Conservation (phyloP, 73 alveolate genomes). For the Diophrys appendiculata region DNA sequence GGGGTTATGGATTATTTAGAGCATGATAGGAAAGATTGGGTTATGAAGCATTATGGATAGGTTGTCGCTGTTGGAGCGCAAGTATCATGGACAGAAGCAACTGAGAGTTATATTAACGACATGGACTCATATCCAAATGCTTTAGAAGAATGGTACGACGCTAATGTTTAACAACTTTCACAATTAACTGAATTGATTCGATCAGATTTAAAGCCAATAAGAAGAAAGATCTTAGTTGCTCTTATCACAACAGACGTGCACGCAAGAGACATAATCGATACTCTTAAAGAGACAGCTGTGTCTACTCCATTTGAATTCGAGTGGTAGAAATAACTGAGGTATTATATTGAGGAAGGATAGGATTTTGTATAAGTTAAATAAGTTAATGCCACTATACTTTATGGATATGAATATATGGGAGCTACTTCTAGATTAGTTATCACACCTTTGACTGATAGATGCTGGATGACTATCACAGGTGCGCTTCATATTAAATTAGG, state of each 20-base stretch:
- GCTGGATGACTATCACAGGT: slow-evolving; percentile 97
- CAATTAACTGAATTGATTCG: slow-evolving; percentile 77
- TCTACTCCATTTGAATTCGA: slow-evolving; percentile 67
- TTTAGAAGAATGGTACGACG: slow-evolving; percentile 17
- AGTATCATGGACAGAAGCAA: slow-evolving; percentile 42
- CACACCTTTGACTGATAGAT: slow-evolving; percentile 96
- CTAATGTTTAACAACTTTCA: slow-evolving; percentile 15
- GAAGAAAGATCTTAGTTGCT: slow-evolving; percentile 88
- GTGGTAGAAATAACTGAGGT: slow-evolving; percentile 88
- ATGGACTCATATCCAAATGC: slow-evolving; percentile 27
- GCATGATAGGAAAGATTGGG: slow-evolving; percentile 54
- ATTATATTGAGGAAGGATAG: slow-evolving; percentile 88
- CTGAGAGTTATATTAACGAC: slow-evolving; percentile 40
- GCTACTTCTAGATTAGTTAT: slow-evolving; percentile 94
- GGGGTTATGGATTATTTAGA: slow-evolving; percentile 52
- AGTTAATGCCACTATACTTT: slow-evolving; percentile 79
- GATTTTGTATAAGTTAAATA: slow-evolving; percentile 75
- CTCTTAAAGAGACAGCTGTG: slow-evolving; percentile 40
- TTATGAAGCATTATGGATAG: slow-evolving; percentile 39
- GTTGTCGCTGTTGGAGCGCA: slow-evolving; percentile 49
- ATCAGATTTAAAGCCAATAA: slow-evolving; percentile 78
- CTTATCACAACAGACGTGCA: slow-evolving; percentile 96
- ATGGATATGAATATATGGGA: slow-evolving; percentile 98
- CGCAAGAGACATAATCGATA: slow-evolving; percentile 80
- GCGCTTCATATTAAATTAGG: slow-evolving; percentile 95